Base-by-base conservation (phyloP, 192 early-diverging fungal species). In the Thamnidium elegans region DNA sequence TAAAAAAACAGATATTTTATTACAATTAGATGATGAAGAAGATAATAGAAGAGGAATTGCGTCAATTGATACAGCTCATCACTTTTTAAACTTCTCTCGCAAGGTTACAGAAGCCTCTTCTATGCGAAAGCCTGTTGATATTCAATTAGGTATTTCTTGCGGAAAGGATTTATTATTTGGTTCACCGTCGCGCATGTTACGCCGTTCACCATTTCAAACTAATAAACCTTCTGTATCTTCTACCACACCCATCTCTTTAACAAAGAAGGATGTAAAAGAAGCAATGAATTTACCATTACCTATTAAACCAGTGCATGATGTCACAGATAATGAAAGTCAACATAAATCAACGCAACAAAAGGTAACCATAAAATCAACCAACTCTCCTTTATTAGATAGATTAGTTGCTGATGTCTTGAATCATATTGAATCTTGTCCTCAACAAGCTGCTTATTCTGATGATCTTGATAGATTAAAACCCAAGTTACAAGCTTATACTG, bases 131-230 rank as follows among this genome's bases (percentile, higher is more conserved):
- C 61, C 61, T 32, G 61, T 63, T 36, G 61, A 63, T 51, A 63
- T 63, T 63, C 61, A 63, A 34, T 46, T 63, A 20, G 61, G 61
- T 7, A 59, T 59, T 59, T 39, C 58, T 6, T 59, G 58, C 14
- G 58, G 58, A 10, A 59, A 45, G 19, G 43, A 45, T 19, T 15
- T 45, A 15, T 21, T 45, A 26, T 45, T 45, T 42, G 17, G 46
- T 0, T 48, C 14, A 9, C 36, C 36, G 9, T 39, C 36, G 4
- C 36, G 36, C 36, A 10, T 39, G 9, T 6, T 39, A 9, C 36
- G 36, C 5, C 36, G 36, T 48, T n/a, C 17, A 19, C 14, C 46
- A 7, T 45, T 45, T 15, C 14, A 13, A 1, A 9, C 44, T 4
- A 13, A 45, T 4, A 9, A 13, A 9, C 46, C 46, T 13, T 15